Evolutionary conservation across 352 stramenopile species (phyloP), one percentile per base, ranked within the genome.

Genomic region (Phytophthora sp.): DNA sequence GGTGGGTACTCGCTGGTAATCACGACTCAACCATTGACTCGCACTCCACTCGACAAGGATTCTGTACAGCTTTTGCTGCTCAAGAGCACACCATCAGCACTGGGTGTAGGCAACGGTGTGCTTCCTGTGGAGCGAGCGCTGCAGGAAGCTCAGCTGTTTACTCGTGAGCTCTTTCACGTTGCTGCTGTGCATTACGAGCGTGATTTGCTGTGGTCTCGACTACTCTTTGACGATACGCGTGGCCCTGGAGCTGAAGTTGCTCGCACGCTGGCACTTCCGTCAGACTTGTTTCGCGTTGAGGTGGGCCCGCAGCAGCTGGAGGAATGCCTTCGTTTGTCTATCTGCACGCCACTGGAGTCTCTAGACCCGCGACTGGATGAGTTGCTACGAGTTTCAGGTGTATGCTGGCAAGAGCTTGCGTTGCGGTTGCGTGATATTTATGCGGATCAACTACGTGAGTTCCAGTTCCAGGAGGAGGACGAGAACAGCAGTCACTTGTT

Each of bases 261-360:
- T 26, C 57, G 73, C 17, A 79, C 71, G 20, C 38, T 93, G 17
- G 72, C 65, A n/a, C 58, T 93, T 26, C 73, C 82, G 1, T 13
- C 69, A 1, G 75, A 88, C 38, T 69, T 88, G 31, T 93, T 95
- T 45, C 72, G 71, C 3, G 76, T 91, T 8, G 81, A 95, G 26
- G 83, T 96, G 13, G 88, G 84, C 0, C 73, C 84, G 6, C 82
- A 95, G 60, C 84, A 96, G 54, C 68, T 96, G 10, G 86, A 96
- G 51, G 84, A 95, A 46, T 96, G 88, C 51, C 69, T 96, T 18
- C 72, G 76, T 0, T 55, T 96, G 17, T 96, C 88, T 1, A 82
- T 92, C 20, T 93, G 88, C 50, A 96, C 87, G 8, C 76, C 82
- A 13, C 72, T 96, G 17, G 74, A 91, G 54, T 60, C 72, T 32